Conservation (phyloP, 148 eudicot genomes). For the Vaccinium macrocarpon region DNA sequence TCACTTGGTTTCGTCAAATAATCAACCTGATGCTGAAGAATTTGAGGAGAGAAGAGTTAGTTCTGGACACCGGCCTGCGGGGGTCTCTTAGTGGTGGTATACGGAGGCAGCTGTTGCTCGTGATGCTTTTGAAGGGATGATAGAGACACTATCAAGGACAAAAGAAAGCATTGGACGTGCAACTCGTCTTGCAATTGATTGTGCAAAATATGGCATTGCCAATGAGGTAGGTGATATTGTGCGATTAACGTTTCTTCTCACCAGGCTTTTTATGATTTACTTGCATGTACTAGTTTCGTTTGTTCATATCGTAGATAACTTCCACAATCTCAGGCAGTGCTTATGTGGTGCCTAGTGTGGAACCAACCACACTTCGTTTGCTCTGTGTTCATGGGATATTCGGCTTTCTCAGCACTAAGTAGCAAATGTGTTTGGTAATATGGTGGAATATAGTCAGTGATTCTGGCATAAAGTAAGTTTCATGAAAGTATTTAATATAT, state of each 20-base stretch:
- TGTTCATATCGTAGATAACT: background rate
- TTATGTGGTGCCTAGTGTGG: background rate
- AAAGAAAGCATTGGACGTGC: constrained; percentile 99
- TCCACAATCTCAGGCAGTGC: background rate
- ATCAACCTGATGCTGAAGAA: constrained; percentile 49
- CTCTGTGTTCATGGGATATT: background rate
- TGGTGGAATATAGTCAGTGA: background rate
- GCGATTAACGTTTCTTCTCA: background rate
- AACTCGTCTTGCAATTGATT: constrained; percentile 95
- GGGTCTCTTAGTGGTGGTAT: constrained; percentile 76
- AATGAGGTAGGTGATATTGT: constrained; percentile 68
- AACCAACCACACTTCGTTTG: background rate
- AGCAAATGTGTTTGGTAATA: background rate
- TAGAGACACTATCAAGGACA: constrained; percentile 95
- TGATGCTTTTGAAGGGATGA: constrained; percentile 99
- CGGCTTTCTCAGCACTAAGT: background rate
- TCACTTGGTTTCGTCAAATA: constrained; percentile 27
- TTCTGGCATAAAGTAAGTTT: constrained; percentile 2
- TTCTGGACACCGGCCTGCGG: constrained; percentile 52
- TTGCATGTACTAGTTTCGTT: background rate
- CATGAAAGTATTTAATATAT: background rate
- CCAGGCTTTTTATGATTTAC: background rate
- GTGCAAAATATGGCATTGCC: constrained; percentile 96
- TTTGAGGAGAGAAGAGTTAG: constrained; percentile 55
- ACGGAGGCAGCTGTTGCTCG: constrained; percentile 99